A percentile compares a stretch with the other conserved stretches of the same genome.
Conservation (phyloP, 2,329 filamentous ascomycete species). For the Botrytis elliptica region DNA sequence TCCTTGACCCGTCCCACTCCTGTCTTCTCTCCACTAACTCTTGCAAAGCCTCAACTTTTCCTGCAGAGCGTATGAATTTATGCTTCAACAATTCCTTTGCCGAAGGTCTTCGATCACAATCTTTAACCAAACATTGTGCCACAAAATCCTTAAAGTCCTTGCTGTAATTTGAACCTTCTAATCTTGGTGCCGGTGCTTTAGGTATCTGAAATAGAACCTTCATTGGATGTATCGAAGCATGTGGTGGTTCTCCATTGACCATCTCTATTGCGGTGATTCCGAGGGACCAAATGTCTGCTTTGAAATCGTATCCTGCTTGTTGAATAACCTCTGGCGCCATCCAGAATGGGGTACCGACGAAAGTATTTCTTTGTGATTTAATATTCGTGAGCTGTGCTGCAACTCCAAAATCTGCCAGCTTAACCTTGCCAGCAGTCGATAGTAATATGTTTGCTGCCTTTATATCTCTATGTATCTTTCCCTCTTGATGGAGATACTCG, state of each 20-base stretch:
- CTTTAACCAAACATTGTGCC: constrained; percentile 85
- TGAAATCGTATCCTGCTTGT: constrained; percentile 80
- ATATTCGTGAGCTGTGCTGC: constrained; percentile 96
- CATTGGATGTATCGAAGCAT: constrained; percentile 86
- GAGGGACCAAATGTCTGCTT: constrained; percentile 90
- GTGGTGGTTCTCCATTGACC: constrained; percentile 83
- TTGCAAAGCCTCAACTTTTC: constrained; percentile 83
- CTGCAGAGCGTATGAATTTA: constrained; percentile 81
- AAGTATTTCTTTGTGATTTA: constrained; percentile 95
- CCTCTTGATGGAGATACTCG: constrained; percentile 89
- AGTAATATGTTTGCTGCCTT: constrained; percentile 95
- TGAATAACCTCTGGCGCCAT: constrained; percentile 96
- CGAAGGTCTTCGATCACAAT: constrained; percentile 78
- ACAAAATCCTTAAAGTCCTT: constrained; percentile 94
- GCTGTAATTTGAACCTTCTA: constrained; percentile 80
- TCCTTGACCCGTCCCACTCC: constrained; percentile 74
- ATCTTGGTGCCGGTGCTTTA: constrained; percentile 77
- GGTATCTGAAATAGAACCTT: constrained; percentile 91
- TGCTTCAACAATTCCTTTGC: constrained; percentile 87
- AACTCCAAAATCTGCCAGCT: constrained; percentile 95
- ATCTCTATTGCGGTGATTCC: constrained; percentile 91
- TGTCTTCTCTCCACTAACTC: constrained; percentile 83
- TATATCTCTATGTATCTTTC: constrained; percentile 95
- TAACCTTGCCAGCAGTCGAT: constrained; percentile 87
- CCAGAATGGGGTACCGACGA: constrained; percentile 96